Evolutionary conservation across 1,139 yeast genomes (phyloP), one percentile per base, ranked within the genome.

Genomic region (Geotrichum candidum): DNA sequence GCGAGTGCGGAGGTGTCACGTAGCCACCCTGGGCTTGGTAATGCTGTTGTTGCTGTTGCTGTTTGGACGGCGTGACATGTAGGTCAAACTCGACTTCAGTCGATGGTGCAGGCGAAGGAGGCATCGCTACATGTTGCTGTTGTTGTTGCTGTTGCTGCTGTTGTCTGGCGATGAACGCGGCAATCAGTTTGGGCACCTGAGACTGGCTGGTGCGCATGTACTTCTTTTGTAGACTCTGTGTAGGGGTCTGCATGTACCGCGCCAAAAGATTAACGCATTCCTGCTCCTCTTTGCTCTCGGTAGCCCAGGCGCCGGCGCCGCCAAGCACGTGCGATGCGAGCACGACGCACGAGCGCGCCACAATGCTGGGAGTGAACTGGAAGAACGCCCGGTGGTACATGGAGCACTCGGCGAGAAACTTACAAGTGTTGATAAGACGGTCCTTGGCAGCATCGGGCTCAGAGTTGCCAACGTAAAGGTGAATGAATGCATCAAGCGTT

Each of bases 391-490:
- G 83, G 66, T 88, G 88, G 72, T 87, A 91, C 25, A 90, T 75
- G 0, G 96, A 80, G 60, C 89, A 75, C 74, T 92, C 97, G 70
- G 95, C 86, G 53, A 92, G 79, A 70, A 85, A 89, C 67, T 15
- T 35, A 35, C 41, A 35, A 15, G 41, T 35, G n/a, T 35, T 35
- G n/a, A 35, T 9, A 15, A 35, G 41, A 35, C 41, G 41, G 41
- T 35, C 41, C 41, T 35, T 35, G 41, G 41, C 41, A 15, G 41
- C 41, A 13, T 15, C 41, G n/a, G 41, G 13, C 10, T 35, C 41
- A 35, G 6, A 35, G 41, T 35, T 13, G 41, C 41, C n/a, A 15
- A 35, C 41, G 61, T 72, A 66, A 57, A 69, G 65, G 53, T 72
- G 72, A 60, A 74, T 69, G 69, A 72, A 70, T 55, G 76, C 69